Evolutionary conservation across 345 rosid genomes (phyloP).

Genomic region (Melaleuca alternifolia): DNA sequence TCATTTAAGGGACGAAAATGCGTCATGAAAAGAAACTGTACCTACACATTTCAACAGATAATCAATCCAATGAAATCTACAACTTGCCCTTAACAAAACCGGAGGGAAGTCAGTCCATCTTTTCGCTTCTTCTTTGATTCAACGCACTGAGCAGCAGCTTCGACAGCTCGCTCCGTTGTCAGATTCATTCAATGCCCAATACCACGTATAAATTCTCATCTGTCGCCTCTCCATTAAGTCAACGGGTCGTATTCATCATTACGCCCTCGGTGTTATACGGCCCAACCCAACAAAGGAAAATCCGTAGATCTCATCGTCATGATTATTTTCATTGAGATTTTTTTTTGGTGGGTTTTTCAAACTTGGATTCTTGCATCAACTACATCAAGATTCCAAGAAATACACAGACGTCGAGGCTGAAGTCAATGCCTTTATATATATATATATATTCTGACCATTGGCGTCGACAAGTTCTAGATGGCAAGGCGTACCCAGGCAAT

Average conservation of each 20-base stretch:
- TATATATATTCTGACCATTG: too few relatives aligned
- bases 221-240: not conserved
- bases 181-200: not conserved
- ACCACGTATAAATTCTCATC: not conserved
- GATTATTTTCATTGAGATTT: not conserved
- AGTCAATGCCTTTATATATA: not conserved
- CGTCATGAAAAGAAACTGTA: not conserved
- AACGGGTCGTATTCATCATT: not conserved
- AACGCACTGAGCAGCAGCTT: not conserved
- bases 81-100: not conserved
- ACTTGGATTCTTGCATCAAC: not conserved
- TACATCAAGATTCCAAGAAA: not conserved
- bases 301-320: not conserved
- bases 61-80: too few relatives aligned
- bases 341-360: not conserved
- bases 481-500: not conserved
- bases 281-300: not conserved
- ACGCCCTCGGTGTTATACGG: not conserved
- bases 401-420: not conserved
- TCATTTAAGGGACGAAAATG: not conserved
- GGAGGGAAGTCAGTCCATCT: not conserved
- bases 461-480: not conserved
- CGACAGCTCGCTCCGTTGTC: not conserved
- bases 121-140: not conserved
- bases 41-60: not conserved